These are phyloP conservation scores for Pseudopithomyces chartarum DNA, from an alignment of 2,329 filamentous ascomycete genomes.

Conservation along the genomic window DNA sequence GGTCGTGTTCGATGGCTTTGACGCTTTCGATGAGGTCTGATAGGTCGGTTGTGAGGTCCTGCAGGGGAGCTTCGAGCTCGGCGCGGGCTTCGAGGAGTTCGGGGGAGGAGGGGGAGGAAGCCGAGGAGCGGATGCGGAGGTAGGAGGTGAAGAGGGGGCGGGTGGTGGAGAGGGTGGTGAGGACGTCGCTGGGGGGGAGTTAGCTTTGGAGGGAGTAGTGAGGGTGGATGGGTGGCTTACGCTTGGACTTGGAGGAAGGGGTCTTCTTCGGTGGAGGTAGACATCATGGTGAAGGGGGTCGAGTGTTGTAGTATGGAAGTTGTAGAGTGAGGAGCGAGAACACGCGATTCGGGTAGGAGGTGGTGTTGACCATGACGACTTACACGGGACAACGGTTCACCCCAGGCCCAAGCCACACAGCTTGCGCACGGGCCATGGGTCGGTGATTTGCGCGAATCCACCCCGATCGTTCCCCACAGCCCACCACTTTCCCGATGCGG, in stretches of 20 bases:
- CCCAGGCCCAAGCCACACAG: constrained; percentile 5
- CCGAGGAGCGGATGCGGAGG: constrained; percentile 89
- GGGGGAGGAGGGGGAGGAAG: constrained; percentile 67
- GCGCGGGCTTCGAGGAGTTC: constrained; percentile 66
- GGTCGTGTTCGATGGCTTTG: constrained; percentile 83
- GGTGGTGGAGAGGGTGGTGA: constrained; percentile 77
- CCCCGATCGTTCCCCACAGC: neutral
- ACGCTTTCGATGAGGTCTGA: constrained; percentile 87
- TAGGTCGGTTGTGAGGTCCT: constrained; percentile 79
- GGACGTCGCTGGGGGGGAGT: constrained; percentile 73
- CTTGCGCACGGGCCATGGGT: constrained; percentile 14
- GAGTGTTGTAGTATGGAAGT: too few species aligned
- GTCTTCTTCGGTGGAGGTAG: constrained; percentile 48
- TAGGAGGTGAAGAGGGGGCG: constrained; percentile 92
- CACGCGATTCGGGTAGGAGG: too few species aligned
- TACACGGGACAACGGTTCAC: too few species aligned
- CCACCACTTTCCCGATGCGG: neutral
- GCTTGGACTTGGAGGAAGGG: constrained; percentile 58
- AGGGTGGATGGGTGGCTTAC: constrained; percentile 24
- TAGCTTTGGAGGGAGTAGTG: constrained; percentile 21
- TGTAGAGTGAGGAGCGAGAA: too few species aligned
- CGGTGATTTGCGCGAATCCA: constrained; percentile 9
- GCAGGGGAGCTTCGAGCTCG: constrained; percentile 81
- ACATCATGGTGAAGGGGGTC: constrained; percentile 39
- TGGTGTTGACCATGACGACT: too few species aligned